These are phyloP conservation scores for Trichoderma brevicompactum DNA, from an alignment of 2,329 filamentous ascomycete genomes.

Conservation along the genomic window DNA sequence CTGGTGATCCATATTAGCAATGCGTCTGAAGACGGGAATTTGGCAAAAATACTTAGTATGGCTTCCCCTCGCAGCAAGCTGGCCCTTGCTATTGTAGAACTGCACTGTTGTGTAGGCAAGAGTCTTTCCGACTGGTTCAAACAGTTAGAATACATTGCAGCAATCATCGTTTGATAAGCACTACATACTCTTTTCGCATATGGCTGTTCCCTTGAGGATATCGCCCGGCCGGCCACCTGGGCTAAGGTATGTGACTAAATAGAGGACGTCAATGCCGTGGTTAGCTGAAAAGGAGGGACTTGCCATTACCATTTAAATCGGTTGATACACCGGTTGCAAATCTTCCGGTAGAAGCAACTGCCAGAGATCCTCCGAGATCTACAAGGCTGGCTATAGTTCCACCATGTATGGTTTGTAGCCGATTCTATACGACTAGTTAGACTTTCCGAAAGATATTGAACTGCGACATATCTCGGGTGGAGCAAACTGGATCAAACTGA, in stretches of 20 bases:
- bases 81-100: conserved; percentile 62
- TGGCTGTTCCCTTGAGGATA: conserved; percentile 58
- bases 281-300: not conserved
- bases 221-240: conserved; percentile 63
- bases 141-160: conserved; percentile 25
- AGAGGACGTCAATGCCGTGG: conserved; percentile 15
- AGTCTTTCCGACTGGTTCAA: conserved; percentile 62
- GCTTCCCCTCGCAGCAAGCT: conserved; percentile 65
- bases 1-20: conserved; percentile 36
- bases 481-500: conserved; percentile 46
- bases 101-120: conserved; percentile 64
- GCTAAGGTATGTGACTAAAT: conserved; percentile 64
- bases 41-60: conserved; percentile 62
- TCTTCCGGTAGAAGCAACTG: conserved; percentile 66
- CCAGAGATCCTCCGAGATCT: conserved; percentile 67
- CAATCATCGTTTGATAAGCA: not conserved
- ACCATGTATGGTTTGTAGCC: conserved; percentile 75
- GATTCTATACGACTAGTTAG: conserved; percentile 59
- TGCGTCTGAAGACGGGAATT: not conserved
- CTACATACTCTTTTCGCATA: conserved; percentile 63
- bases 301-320: conserved; percentile 60
- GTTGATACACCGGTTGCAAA: conserved; percentile 68
- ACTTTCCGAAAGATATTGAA: not conserved
- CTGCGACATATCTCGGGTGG: no score
- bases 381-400: conserved; percentile 79